Evolutionary conservation across 106 monocot genomes (phyloP).

Genomic region (Phalaenopsis equestris): DNA sequence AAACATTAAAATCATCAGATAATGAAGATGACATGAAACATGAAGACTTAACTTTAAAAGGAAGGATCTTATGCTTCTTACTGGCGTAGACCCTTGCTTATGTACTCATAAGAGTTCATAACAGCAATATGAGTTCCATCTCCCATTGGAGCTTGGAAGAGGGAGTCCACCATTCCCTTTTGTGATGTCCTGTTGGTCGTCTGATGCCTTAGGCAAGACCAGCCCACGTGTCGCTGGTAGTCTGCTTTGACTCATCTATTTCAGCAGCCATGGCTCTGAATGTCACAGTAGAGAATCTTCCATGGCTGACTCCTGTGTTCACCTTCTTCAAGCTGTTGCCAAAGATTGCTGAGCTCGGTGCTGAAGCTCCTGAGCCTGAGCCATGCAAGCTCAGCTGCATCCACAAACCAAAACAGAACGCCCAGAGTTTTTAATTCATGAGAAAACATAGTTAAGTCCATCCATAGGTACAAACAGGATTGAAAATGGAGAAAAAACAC

Average conservation of each 20-base stretch:
- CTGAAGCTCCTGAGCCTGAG: conserved; percentile 27
- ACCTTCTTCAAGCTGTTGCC: conserved; percentile 63
- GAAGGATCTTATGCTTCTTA: conserved; percentile 22
- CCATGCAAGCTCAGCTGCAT: conserved; percentile 41
- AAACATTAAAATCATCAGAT: background rate
- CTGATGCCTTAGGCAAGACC: conserved; percentile 68
- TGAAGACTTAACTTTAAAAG: background rate
- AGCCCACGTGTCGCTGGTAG: conserved; percentile 49
- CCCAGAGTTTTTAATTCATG: background rate
- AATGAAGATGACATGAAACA: background rate
- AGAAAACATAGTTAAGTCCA: too few species aligned
- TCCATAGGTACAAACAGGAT: too few species aligned
- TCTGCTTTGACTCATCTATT: conserved; percentile 74
- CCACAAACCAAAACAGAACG: background rate
- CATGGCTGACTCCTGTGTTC: conserved; percentile 27
- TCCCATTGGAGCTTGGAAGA: conserved; percentile 85
- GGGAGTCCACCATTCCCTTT: conserved; percentile 64
- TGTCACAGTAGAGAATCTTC: conserved; percentile 29
- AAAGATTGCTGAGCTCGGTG: conserved; percentile 53
- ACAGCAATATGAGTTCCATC: conserved; percentile 79
- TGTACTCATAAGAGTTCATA: conserved; percentile 76
- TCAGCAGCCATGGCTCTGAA: conserved; percentile 66
- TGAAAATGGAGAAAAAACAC: too few species aligned
- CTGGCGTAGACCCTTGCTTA: conserved; percentile 76
- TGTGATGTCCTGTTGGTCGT: conserved; percentile 97